These are phyloP conservation scores for Albatrellus ellisii DNA, from an alignment of 768 basidiomycete genomes.

Conservation along the genomic window DNA sequence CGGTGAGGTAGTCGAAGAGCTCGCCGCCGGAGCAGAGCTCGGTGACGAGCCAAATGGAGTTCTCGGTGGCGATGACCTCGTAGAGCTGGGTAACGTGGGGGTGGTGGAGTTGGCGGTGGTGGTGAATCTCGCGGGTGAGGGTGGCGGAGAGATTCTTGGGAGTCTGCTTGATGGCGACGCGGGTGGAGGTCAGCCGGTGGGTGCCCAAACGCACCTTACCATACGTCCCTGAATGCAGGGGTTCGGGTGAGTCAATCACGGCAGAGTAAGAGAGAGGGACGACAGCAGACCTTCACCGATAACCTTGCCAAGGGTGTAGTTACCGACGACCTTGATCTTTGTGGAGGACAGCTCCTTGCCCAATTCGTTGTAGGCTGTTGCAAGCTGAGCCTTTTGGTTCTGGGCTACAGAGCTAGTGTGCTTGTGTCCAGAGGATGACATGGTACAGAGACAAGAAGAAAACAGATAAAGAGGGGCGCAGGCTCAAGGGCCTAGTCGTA, in stretches of 20 bases:
- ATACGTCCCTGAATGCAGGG: constrained; percentile 57
- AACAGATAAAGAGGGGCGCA: constrained; percentile 5
- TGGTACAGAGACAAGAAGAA: constrained; percentile 11
- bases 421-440: constrained; percentile 15
- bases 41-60: constrained; percentile 91
- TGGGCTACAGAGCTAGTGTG: constrained; percentile 21
- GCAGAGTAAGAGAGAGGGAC: neutral
- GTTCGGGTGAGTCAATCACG: neutral
- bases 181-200: constrained; percentile 81
- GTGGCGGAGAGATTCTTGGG: constrained; percentile 86
- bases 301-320: constrained; percentile 86
- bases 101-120: constrained; percentile 94
- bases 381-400: constrained; percentile 82
- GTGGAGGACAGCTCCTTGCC: constrained; percentile 90
- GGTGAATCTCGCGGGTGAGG: constrained; percentile 95
- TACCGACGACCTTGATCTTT: constrained; percentile 85
- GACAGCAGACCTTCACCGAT: constrained; percentile 78
- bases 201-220: constrained; percentile 93
- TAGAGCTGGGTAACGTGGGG: constrained; percentile 92
- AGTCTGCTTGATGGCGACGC: constrained; percentile 97
- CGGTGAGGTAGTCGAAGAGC: constrained; percentile 94
- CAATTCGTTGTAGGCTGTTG: constrained; percentile 92
- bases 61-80: constrained; percentile 96
- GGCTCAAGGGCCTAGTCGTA: constrained; percentile 2
- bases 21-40: constrained; percentile 97